phyloP scores from a whole-genome alignment of 129 eudicot genomes.

The Ambrosia trifida region DNA sequence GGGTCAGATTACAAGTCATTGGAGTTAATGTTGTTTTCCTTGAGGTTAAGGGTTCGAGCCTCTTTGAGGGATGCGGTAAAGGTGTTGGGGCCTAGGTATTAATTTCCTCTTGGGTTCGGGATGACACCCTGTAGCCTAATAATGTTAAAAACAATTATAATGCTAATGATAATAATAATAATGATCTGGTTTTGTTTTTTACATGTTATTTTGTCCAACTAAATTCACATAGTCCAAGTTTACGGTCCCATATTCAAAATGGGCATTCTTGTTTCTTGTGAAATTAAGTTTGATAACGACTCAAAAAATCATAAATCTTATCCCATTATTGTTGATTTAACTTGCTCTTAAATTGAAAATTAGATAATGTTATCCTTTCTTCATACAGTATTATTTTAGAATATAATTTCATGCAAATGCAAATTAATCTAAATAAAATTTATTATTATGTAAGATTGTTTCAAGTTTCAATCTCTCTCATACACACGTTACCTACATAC shows the following conservation, averaged over 20 bases:
- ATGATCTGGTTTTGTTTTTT: neutral
- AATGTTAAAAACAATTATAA: too few species aligned
- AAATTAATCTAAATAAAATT: neutral
- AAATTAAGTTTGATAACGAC: constrained; percentile 18
- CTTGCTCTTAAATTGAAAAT: neutral
- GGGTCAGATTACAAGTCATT: too few species aligned
- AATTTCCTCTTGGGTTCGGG: too few species aligned
- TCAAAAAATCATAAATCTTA: neutral
- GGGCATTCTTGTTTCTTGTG: neutral
- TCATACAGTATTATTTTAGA: constrained; percentile 1
- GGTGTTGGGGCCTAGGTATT: too few species aligned
- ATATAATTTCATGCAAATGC: neutral
- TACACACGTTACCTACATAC: neutral
- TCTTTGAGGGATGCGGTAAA: too few species aligned
- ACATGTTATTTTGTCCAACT: neutral
- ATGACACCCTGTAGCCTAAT: too few species aligned
- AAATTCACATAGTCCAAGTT: neutral
- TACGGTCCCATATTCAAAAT: constrained; percentile 7
- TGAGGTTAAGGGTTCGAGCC: too few species aligned
- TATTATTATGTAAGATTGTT: neutral
- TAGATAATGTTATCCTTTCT: neutral
- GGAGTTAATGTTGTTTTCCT: too few species aligned
- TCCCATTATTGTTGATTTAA: neutral
- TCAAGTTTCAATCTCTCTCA: neutral
- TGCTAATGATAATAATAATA: neutral